phyloP scores from a whole-genome alignment of 73 alveolate genomes.

The Paramecium octaurelia region DNA sequence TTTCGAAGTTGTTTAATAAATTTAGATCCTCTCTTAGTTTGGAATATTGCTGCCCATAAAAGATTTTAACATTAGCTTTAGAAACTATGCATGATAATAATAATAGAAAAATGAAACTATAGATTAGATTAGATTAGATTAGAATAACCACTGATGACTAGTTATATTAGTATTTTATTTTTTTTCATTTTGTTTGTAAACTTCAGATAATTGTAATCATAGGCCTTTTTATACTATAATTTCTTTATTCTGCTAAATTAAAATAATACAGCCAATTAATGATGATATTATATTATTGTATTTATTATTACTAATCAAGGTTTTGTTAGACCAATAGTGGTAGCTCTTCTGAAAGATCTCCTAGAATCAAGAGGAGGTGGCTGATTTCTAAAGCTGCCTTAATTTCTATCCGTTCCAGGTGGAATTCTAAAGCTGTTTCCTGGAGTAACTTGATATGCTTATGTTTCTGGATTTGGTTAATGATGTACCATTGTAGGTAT shows the following conservation, averaged over 20 bases:
- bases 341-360: constrained; percentile 15
- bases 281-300: background rate
- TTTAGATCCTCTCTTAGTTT: too few relatives aligned
- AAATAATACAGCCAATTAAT: too few relatives aligned
- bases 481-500: background rate
- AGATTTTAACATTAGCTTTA: too few relatives aligned
- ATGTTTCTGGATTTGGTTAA: constrained; percentile 19
- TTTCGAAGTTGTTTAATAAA: too few relatives aligned
- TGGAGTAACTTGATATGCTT: constrained; percentile 3
- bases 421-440: constrained; percentile 31
- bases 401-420: background rate
- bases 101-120: background rate
- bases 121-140: background rate
- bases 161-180: too few relatives aligned
- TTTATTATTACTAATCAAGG: background rate
- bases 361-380: constrained; percentile 17
- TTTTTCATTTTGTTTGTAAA: background rate
- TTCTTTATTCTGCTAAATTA: too few relatives aligned
- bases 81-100: background rate
- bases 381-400: constrained; percentile 25
- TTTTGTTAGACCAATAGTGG: background rate
- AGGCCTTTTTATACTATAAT: too few relatives aligned
- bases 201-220: too few relatives aligned
- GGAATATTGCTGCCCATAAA: too few relatives aligned
- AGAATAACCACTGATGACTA: background rate